Evolutionary conservation across 148 eudicot species (phyloP).

Genomic region (Vaccinium corymbosum): DNA sequence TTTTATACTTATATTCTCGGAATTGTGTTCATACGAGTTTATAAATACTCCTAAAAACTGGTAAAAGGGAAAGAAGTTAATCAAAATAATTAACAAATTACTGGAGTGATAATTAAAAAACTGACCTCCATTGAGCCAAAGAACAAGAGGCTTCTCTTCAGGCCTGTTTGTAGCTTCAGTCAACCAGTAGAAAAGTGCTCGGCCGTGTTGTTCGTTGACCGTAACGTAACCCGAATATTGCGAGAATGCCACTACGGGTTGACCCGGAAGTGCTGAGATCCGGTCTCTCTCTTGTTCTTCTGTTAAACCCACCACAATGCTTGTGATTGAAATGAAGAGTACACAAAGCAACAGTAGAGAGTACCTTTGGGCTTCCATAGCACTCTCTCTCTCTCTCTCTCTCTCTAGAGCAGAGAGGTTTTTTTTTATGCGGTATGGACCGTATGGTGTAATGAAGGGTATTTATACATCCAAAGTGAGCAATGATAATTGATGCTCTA

Average conservation of each 20-base stretch:
- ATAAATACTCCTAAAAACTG: no score
- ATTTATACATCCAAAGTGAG: background rate
- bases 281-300: slow-evolving; percentile 39
- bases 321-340: background rate
- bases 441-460: background rate
- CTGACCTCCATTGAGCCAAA: slow-evolving; percentile 68
- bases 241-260: slow-evolving; percentile 39
- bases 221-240: slow-evolving; percentile 51
- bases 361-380: slow-evolving; percentile 11
- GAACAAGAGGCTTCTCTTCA: slow-evolving; percentile 37
- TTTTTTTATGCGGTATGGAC: background rate
- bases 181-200: slow-evolving; percentile 54
- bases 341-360: background rate
- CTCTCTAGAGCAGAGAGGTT: background rate
- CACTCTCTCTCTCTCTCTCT: slow-evolving; percentile 14
- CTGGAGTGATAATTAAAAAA: background rate
- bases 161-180: slow-evolving; percentile 36
- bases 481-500: background rate
- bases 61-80: background rate
- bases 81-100: no score
- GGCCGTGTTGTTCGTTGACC: slow-evolving; percentile 35
- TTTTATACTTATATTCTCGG: background rate
- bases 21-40: background rate
- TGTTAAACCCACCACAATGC: background rate
- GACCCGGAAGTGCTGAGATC: slow-evolving; percentile 42